Conservation (phyloP, 2,329 filamentous ascomycete species). For the Tetracladium maxilliforme region DNA sequence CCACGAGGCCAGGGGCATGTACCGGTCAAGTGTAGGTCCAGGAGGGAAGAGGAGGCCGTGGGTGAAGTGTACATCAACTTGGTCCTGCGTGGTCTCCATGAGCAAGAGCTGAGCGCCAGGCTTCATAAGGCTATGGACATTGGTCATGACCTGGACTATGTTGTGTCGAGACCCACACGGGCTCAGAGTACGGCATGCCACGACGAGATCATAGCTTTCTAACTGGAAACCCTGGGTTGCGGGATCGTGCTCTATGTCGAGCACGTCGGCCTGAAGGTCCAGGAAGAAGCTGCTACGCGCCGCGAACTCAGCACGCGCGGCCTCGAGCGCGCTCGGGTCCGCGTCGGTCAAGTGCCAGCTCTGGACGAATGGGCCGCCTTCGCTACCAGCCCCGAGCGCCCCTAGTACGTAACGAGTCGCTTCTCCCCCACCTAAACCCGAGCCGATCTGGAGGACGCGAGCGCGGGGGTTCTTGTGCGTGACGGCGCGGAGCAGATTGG, state of each 20-base stretch:
- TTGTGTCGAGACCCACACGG: conserved; percentile 7
- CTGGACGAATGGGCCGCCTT: too few relatives aligned
- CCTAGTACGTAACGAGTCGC: too few relatives aligned
- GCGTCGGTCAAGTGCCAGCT: too few relatives aligned
- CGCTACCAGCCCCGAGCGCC: too few relatives aligned
- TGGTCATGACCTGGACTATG: conserved; percentile 9
- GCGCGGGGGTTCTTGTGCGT: conserved; percentile 6
- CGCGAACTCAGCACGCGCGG: not conserved
- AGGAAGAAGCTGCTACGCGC: too few relatives aligned
- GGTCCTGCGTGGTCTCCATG: conserved; percentile 8
- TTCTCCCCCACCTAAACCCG: conserved; percentile 3
- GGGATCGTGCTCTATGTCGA: conserved; percentile 4
- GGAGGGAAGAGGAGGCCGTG: conserved; percentile 6
- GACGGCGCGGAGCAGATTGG: not conserved
- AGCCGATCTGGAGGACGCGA: conserved; percentile 7
- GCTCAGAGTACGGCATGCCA: conserved; percentile 10
- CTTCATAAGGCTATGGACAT: conserved; percentile 12
- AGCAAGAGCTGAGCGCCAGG: conserved; percentile 13
- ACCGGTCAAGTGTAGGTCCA: not conserved
- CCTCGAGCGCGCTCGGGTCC: not conserved
- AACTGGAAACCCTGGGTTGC: conserved; percentile 8
- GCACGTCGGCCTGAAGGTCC: not conserved
- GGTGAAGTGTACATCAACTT: conserved; percentile 3
- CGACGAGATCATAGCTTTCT: conserved; percentile 8
- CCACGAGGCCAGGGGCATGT: not conserved